Conservation (phyloP, 805 yeast genomes). For the Saturnispora mendoncae region DNA sequence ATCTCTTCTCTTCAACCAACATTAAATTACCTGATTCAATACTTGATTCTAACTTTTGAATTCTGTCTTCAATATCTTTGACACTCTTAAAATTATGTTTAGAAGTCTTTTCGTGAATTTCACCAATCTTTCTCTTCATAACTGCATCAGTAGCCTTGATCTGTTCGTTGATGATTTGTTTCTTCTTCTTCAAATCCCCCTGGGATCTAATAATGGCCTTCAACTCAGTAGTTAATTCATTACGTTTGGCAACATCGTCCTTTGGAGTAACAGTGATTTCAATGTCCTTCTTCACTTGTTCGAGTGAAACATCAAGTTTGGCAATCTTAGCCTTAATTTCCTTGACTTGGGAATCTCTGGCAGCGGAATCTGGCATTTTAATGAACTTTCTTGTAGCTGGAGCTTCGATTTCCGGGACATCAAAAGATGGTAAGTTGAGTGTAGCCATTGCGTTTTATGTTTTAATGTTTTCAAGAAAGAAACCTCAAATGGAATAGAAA, state of each 20-base stretch:
- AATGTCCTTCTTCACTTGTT: constrained; percentile 45
- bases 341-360: constrained; percentile 49
- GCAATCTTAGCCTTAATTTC: constrained; percentile 53
- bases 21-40: constrained; percentile 73
- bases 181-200: constrained; percentile 27
- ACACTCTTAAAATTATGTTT: constrained; percentile 60
- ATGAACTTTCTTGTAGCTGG: constrained; percentile 40
- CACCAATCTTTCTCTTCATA: constrained; percentile 66
- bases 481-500: not conserved
- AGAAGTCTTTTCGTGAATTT: constrained; percentile 62
- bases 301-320: constrained; percentile 47
- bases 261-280: constrained; percentile 44
- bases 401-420: constrained; percentile 17
- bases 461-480: too few species aligned
- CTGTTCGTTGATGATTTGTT: constrained; percentile 42
- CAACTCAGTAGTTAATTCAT: constrained; percentile 37
- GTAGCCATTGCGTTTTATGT: constrained; percentile 5
- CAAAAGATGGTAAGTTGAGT: constrained; percentile 8
- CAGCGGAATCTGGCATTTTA: constrained; percentile 67
- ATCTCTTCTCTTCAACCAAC: constrained; percentile 83
- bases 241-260: constrained; percentile 43
- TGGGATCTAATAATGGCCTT: constrained; percentile 36
- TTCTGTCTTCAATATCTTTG: constrained; percentile 61
- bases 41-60: constrained; percentile 56
- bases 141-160: constrained; percentile 60